Conservation (phyloP, 805 yeast genomes). For the Candida coquimbonensis region DNA sequence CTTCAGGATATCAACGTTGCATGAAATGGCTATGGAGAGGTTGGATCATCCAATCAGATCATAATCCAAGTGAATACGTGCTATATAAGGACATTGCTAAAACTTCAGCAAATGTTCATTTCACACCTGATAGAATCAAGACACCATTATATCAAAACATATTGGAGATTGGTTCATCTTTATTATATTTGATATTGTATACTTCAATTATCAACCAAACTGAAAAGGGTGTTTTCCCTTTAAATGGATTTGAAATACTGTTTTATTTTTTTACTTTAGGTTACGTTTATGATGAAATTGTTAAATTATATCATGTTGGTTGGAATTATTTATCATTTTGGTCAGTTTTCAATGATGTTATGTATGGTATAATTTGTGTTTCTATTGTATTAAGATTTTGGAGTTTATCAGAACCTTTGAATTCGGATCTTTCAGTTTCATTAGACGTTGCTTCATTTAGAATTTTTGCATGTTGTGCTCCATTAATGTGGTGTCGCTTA, state of each 20-base stretch:
- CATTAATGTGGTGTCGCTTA: conserved; percentile 79
- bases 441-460: conserved; percentile 59
- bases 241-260: conserved; percentile 43
- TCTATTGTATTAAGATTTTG: conserved; percentile 50
- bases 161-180: conserved; percentile 59
- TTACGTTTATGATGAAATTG: conserved; percentile 57
- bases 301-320: conserved; percentile 75
- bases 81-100: conserved; percentile 55
- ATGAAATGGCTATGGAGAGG: conserved; percentile 91
- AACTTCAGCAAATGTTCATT: conserved; percentile 51
- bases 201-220: conserved; percentile 58
- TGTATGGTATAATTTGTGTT: conserved; percentile 48
- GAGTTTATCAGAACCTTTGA: conserved; percentile 23
- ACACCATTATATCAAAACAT: conserved; percentile 79
- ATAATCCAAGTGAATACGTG: conserved; percentile 63
- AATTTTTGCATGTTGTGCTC: conserved; percentile 72
- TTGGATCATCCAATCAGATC: conserved; percentile 74
- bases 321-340: conserved; percentile 64
- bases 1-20: conserved; percentile 81
- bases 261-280: conserved; percentile 66
- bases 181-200: conserved; percentile 55
- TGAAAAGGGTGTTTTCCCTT: conserved; percentile 27
- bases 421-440: conserved; percentile 21
- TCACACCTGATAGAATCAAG: conserved; percentile 75
- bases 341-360: conserved; percentile 67